Evolutionary conservation across 495 filamentous ascomycete species (phyloP), one percentile per base, ranked within the genome.

Genomic region (Neurospora sp.): DNA sequence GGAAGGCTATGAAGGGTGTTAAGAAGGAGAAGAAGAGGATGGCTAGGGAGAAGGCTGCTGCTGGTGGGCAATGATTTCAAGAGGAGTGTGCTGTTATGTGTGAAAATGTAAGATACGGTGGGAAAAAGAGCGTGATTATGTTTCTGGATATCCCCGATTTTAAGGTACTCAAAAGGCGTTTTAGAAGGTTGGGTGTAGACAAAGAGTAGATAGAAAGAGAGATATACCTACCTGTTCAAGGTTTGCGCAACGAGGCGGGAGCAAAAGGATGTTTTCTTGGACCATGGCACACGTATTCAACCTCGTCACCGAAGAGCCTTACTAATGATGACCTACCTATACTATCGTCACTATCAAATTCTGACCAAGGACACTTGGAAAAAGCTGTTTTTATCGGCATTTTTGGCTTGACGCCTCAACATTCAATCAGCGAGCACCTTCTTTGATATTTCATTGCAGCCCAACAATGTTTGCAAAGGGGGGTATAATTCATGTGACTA

Each of bases 1-100:
- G 88, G 76, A 84, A 74, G 79, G 87, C 87, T 76, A 90, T 90
- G 89, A 89, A 87, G 74, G 86, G 86, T 3, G 76, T 71, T 40
- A 89, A 90, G 82, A 90, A 88, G 77, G 48, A 46, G 42, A 80
- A 76, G 75, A 89, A 87, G 81, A 68, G 38, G 73, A 74, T 44
- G 37, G 61, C 78, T 53, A 78, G 75, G 70, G 70, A 10, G 68
- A 72, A 72, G 69, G 53, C 48, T 44, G 39, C 48, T 22, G 53
- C 12, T 31, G 53, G 53, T 31, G 48, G 48, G 20, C 48, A 59
- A n/a, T 59, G 10, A 40, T 8, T 40, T 35, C 31, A 35, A 35
- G 31, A 35, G 31, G 31, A 4, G 31, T 35, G 31, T 35, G 31
- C 31, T 4, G 40, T 40, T 40, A 3, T 40, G 11, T 40, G 48